These are phyloP conservation scores for Endogone sp. DNA, from an alignment of 192 early-diverging fungal species.

Conservation along the genomic window DNA sequence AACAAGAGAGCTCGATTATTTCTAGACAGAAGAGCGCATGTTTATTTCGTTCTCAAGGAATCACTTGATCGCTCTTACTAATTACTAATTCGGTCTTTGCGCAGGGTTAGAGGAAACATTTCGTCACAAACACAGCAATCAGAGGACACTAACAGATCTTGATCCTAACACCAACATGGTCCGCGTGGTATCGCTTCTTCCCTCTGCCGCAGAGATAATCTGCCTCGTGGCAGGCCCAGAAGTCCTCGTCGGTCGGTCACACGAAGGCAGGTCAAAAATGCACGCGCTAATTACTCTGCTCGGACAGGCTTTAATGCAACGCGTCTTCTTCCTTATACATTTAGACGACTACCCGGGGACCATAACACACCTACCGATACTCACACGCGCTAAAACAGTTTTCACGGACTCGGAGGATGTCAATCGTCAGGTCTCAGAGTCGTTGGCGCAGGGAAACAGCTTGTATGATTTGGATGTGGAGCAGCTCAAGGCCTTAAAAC, in stretches of 20 bases:
- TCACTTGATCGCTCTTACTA: too few species aligned
- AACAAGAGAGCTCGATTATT: too few species aligned
- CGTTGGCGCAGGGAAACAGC: conserved; percentile 37
- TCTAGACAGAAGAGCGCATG: too few species aligned
- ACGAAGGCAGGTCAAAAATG: conserved; percentile 32
- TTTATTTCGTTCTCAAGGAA: too few species aligned
- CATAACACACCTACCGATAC: conserved; percentile 37
- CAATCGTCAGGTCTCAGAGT: conserved; percentile 44
- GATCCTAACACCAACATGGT: neutral
- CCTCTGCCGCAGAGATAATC: conserved; percentile 52
- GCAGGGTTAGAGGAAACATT: too few species aligned
- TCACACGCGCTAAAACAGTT: conserved; percentile 37
- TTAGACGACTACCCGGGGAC: conserved; percentile 42
- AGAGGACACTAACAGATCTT: too few species aligned
- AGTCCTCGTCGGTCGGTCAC: conserved; percentile 16
- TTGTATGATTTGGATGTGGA: conserved; percentile 43
- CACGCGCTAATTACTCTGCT: too few species aligned
- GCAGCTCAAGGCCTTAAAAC: conserved; percentile 31
- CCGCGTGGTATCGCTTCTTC: conserved; percentile 44
- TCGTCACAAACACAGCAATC: too few species aligned
- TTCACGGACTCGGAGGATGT: conserved; percentile 50
- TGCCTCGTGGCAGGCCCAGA: conserved; percentile 13
- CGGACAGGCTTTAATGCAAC: neutral
- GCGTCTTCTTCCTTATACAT: neutral
- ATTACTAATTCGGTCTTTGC: too few species aligned